These are phyloP conservation scores for Chaetomiaceae sp. DNA, from an alignment of 2,329 filamentous ascomycete genomes.

Conservation along the genomic window DNA sequence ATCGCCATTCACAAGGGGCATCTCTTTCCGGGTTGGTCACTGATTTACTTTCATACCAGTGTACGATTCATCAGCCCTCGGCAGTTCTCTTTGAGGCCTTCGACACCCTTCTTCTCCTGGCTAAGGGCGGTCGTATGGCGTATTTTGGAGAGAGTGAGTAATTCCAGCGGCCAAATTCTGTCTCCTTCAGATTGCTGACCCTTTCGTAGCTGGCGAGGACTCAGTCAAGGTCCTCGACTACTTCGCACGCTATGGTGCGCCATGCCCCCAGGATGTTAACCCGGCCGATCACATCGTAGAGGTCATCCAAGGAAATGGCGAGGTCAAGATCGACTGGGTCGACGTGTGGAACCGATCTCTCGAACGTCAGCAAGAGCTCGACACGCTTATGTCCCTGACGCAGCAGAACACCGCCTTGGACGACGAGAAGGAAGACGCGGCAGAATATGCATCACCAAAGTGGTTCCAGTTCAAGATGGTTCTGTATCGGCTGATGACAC, in stretches of 20 bases:
- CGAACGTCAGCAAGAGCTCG: neutral
- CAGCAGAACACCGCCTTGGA: neutral
- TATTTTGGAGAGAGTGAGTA: slow-evolving; percentile 3
- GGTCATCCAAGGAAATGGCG: neutral
- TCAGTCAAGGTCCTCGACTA: slow-evolving; percentile 1
- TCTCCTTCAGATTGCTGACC: neutral
- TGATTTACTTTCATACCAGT: neutral
- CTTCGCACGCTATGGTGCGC: slow-evolving; percentile 1
- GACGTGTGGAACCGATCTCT: slow-evolving; percentile 1
- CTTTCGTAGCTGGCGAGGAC: neutral
- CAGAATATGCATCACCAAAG: slow-evolving; percentile 1
- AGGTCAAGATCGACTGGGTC: slow-evolving; percentile 4
- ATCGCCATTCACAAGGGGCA: neutral
- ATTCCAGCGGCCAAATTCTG: neutral
- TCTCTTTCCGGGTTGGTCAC: neutral
- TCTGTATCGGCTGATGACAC: slow-evolving; percentile 1
- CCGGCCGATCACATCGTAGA: slow-evolving; percentile 3
- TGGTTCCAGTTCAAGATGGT: slow-evolving; percentile 9
- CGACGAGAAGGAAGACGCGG: neutral
- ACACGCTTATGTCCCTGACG: slow-evolving; percentile 1
- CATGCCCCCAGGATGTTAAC: neutral
- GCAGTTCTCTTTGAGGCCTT: neutral
- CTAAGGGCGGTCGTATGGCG: neutral
- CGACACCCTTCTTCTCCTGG: neutral
- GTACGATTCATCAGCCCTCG: neutral